Conservation (phyloP, 768 basidiomycete species). For the Strobilomyces confusus region DNA sequence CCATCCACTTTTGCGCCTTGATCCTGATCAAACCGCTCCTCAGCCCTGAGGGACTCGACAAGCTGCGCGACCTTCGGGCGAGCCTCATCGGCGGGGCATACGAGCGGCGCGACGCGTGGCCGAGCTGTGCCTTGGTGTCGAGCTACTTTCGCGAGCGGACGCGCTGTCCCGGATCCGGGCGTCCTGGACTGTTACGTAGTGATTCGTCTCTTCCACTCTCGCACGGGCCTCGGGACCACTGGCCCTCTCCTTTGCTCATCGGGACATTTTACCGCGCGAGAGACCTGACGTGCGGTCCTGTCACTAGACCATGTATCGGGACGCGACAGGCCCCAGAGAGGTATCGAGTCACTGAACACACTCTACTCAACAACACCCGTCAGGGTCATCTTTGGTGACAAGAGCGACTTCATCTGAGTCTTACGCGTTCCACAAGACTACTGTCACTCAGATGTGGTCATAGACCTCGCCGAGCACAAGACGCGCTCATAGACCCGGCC, state of each 20-base stretch:
- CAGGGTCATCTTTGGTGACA: constrained; percentile 50
- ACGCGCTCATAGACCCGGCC: constrained; percentile 26
- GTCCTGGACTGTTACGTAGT: constrained; percentile 55
- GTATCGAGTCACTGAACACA: constrained; percentile 44
- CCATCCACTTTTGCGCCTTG: constrained; percentile 45
- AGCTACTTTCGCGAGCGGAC: constrained; percentile 34
- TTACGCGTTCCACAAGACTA: neutral
- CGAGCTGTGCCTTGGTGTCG: constrained; percentile 40
- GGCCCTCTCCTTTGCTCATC: neutral
- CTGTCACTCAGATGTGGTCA: neutral
- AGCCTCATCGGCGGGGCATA: constrained; percentile 45
- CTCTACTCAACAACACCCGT: constrained; percentile 41
- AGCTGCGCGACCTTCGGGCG: constrained; percentile 38
- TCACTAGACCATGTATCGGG: constrained; percentile 58
- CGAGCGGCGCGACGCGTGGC: constrained; percentile 52
- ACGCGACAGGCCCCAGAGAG: constrained; percentile 49
- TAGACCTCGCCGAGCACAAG: constrained; percentile 32
- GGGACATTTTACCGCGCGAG: constrained; percentile 16
- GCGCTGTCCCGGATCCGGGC: constrained; percentile 50
- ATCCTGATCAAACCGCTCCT: constrained; percentile 66
- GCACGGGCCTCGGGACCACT: neutral
- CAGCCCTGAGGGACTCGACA: constrained; percentile 44
- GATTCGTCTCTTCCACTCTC: constrained; percentile 15
- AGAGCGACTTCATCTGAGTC: constrained; percentile 51
- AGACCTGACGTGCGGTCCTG: neutral